Evolutionary conservation across 208 protist species (phyloP).

Genomic region (Leishmania martiniquensis): DNA sequence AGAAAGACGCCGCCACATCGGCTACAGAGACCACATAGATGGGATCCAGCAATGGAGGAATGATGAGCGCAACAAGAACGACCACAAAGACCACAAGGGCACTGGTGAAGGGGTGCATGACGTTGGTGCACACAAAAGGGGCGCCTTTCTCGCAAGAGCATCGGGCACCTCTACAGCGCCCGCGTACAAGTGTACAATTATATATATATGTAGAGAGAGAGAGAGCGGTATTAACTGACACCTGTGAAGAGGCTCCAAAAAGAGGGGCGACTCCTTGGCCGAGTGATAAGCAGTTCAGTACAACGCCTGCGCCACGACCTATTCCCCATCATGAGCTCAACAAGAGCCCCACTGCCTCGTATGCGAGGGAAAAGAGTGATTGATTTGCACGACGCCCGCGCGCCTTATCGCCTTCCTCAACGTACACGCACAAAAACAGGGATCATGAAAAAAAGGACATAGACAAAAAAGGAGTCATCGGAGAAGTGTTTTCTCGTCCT

Average conservation of each 20-base stretch:
- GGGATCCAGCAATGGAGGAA: neutral
- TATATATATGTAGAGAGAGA: no score
- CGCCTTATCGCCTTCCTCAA: neutral
- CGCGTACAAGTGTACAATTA: no score
- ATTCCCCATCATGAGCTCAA: neutral
- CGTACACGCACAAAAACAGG: neutral
- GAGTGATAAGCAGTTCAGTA: neutral
- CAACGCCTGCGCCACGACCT: neutral
- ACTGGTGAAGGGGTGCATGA: neutral
- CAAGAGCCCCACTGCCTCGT: neutral
- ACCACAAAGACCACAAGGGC: neutral
- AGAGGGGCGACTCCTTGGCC: neutral
- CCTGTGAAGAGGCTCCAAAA: neutral
- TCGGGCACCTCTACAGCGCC: neutral
- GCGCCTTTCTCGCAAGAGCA: neutral
- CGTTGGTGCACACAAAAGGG: neutral
- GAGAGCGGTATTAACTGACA: neutral
- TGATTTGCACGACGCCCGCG: neutral
- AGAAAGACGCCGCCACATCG: constrained; percentile 3
- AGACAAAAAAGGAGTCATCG: neutral
- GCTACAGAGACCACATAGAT: neutral
- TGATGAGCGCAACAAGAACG: neutral
- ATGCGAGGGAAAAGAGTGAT: neutral
- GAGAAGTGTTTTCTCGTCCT: neutral
- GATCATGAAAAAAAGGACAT: neutral